Conservation (phyloP, 202 grass and related monocot species). For the Saccharum hybrid region DNA sequence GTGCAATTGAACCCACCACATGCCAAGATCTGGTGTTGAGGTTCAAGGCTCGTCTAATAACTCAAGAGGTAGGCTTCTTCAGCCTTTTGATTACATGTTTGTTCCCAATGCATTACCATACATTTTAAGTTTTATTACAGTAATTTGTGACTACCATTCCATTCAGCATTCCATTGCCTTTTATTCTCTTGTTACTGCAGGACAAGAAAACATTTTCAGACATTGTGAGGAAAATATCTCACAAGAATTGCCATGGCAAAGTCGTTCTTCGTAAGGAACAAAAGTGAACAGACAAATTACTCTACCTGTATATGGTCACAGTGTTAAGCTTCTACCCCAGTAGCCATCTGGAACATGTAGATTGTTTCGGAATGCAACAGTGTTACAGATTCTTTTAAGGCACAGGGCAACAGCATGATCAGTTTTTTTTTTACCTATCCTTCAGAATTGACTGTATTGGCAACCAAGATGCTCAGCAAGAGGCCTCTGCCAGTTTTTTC, state of each 20-base stretch:
- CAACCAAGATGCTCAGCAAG: neutral
- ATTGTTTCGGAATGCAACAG: conserved; percentile 10
- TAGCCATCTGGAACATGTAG: conserved; percentile 19
- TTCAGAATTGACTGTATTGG: neutral
- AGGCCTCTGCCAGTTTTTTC: neutral
- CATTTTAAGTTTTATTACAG: neutral
- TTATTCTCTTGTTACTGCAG: conserved; percentile 50
- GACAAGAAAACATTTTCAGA: conserved; percentile 62
- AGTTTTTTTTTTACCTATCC: neutral
- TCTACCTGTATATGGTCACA: conserved; percentile 38
- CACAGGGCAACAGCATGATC: neutral
- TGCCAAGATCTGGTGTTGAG: conserved; percentile 61
- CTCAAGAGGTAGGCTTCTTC: conserved; percentile 54
- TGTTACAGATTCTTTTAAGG: conserved; percentile 21
- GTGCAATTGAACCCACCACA: conserved; percentile 43
- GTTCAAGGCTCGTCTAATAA: conserved; percentile 68
- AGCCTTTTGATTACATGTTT: conserved; percentile 10
- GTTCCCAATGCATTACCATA: neutral
- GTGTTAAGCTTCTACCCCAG: conserved; percentile 17
- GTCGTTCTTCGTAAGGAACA: conserved; percentile 55
- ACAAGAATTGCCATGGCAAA: conserved; percentile 57
- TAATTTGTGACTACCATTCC: conserved; percentile 13
- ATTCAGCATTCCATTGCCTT: conserved; percentile 23
- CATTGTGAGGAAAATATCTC: conserved; percentile 56
- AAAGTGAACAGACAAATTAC: conserved; percentile 50